Evolutionary conservation across 768 basidiomycete species (phyloP).

Genomic region (Amylocystis lapponica): DNA sequence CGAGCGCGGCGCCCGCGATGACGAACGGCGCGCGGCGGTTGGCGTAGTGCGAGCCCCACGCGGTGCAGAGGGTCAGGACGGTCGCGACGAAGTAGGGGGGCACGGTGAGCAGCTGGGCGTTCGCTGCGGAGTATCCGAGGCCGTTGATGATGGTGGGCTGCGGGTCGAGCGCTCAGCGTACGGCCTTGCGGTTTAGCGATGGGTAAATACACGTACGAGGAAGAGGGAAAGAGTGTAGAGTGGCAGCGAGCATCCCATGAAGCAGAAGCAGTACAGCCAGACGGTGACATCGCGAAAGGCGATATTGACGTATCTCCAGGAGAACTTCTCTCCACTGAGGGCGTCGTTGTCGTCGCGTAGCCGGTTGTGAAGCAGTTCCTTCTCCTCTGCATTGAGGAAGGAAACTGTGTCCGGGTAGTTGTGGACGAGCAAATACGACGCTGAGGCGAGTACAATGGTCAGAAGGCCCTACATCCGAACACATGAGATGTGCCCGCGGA

Average conservation of each 20-base stretch:
- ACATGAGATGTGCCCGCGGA: background rate
- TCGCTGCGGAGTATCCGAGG: constrained; percentile 51
- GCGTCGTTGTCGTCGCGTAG: constrained; percentile 5
- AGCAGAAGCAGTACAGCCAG: constrained; percentile 5
- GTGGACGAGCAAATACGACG: constrained; percentile 8
- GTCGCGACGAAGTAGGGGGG: constrained; percentile 48
- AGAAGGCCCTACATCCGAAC: constrained; percentile 1
- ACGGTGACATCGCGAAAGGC: constrained; percentile 3
- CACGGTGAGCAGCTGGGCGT: constrained; percentile 61
- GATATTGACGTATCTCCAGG: background rate
- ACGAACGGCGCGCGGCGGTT: constrained; percentile 11
- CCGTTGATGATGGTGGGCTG: constrained; percentile 23
- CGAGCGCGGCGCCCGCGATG: constrained; percentile 7
- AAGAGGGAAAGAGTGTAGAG: constrained; percentile 4
- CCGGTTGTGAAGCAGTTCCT: constrained; percentile 2
- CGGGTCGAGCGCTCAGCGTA: background rate
- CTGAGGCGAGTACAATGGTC: constrained; percentile 8
- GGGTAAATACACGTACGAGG: background rate
- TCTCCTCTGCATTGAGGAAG: constrained; percentile 12
- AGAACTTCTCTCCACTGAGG: constrained; percentile 3
- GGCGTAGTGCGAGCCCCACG: constrained; percentile 2
- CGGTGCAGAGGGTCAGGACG: constrained; percentile 1
- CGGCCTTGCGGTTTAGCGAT: too few species aligned
- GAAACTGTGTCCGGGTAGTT: constrained; percentile 15
- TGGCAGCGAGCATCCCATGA: constrained; percentile 4